Base-by-base conservation (phyloP, 176 grass and related monocot genomes). In the Carex littledalei region DNA sequence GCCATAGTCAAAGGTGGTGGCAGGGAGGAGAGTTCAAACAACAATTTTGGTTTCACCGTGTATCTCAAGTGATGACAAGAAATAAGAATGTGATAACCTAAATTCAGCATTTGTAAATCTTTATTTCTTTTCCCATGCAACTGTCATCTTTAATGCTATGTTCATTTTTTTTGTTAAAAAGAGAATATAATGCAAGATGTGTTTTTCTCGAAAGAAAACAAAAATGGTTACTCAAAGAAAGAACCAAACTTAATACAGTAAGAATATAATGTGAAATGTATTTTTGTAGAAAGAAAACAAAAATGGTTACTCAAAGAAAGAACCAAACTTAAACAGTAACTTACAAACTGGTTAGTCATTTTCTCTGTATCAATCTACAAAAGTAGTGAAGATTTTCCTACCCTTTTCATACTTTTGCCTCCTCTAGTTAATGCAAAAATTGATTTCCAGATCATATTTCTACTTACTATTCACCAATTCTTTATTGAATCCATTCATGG, bases 401-500 rank as follows among this genome's bases (percentile, higher is more conserved):
- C 16, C 15, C 2, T 81, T 41, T 39, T 43, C 15, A 13, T 35
- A 39, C 14, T n/a, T 63, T 22, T 20, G 20, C 31, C 18, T 58
- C 1, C 39, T 24, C 18, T 13, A 63, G n/a, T 22, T 67, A 54
- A 83, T 32, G 26, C 5, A 32, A 64, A 47, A 15, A 67, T 24
- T 68, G 1, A 83, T 49, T 29, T 52, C 59, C 18, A 20, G 3
- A 31, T 83, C 8, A 24, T 50, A 43, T 68, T 52, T 5, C n/a
- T 29, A 35, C 26, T 86, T 6, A 26, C 5, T 8, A 81, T 6
- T 56, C 6, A 68, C 5, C 8, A 62, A 66, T 21, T 74, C 85
- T 81, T 37, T 26, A 90, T 43, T 64, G 81, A 63, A 90, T 85
- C 93, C 96, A 98, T 88, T 95, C 78, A 82, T 88, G 78, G 18